Evolutionary conservation across 2,329 filamentous ascomycete species (phyloP), one percentile per base, ranked within the genome.

Genomic region (Chrysoporthe cubensis): DNA sequence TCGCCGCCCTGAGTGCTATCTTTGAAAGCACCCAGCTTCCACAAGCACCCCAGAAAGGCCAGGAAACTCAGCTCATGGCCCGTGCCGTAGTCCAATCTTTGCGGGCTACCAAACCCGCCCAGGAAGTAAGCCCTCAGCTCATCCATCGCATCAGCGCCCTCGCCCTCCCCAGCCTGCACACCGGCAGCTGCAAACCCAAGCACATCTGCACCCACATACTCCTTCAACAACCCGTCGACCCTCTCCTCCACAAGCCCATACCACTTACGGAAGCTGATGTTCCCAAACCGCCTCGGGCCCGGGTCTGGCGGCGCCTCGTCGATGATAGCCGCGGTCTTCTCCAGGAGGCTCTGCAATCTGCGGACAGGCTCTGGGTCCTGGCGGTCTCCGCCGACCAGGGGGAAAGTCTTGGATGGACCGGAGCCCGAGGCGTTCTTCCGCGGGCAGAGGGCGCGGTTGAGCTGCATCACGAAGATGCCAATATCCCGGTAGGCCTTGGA

Each of bases 1-100:
- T 88, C 80, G 70, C 84, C 85, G 50, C 80, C 81, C 46, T 78
- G 70, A 8, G 76, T 73, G 1, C 83, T 85, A n/a, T 86, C 81
- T 2, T 84, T 80, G 76, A 99, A 98, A 18, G 87, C 90, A 57
- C 91, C 90, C 2, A 99, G 83, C 78, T 97, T 97, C 94, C 95
- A 99, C 5, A 99, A 82, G 69, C 91, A 90, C 4, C 89, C 94
- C 6, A 99, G 78, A 71, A 99, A 99, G 1, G 96, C 95, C 8
- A 98, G 78, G 74, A 99, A 99, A 79, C 92, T 97, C 63, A 99
- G 82, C 76, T 99, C 96, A 77, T 99, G 96, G 0, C 96, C 96
- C 0, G 96, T 98, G 1, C 96, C 96, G 76, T 97, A 99, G 79
- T 99, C 96, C 37, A 99, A 83, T 65, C 96, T 84, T 74, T 97